Base-by-base conservation (phyloP, 2,329 filamentous ascomycete genomes). In the Sordariomycetes sp. region DNA sequence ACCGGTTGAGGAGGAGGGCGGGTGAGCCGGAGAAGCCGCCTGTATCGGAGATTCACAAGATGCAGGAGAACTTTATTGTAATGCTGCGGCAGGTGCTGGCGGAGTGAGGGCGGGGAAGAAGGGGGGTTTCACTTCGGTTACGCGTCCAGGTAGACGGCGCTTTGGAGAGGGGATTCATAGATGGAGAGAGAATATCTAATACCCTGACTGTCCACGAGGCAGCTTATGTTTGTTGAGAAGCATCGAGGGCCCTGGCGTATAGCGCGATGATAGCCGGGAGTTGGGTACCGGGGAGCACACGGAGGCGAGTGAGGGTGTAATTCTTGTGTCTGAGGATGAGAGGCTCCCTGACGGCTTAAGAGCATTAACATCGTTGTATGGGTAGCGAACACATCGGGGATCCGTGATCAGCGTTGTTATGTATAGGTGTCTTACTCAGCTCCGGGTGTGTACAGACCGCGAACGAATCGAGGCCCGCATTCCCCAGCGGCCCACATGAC, bases 61-160 rank as follows among this genome's bases (percentile, higher is more conserved):
- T 96, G 65, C 82, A 82, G 63, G 87, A 89, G 4, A 84, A 86
- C 61, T 96, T 96, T 69, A 70, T 92, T 67, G 74, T 80, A 55
- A 94, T 95, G 87, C 71, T 96, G 66, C 81, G 90, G 63, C 79
- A 83, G 64, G 89, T 95, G 48, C 74, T 96, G 65, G 89, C 90
- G 28, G 81, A 88, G 65, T 92, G 79, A 61, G 36, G 48, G 13
- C 22, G 22, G 10, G 48, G 39, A 13, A 17, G 39, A n/a, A 6
- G n/a, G 13, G n/a, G 39, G 17, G n/a, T 22, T 50, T 50, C 20
- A 24, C 45, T 50, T 50, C 45, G 12, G 12, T 22, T 50, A 22
- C 45, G 22, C 20, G 22, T 50, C 20, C 22, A 12, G 45, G 22
- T 22, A 22, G n/a, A 22, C n/a, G 20, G 45, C 22, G 45, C 20